These are phyloP conservation scores for Plasmodium blacklocki DNA, from an alignment of 169 alveolate genomes.

Conservation along the genomic window DNA sequence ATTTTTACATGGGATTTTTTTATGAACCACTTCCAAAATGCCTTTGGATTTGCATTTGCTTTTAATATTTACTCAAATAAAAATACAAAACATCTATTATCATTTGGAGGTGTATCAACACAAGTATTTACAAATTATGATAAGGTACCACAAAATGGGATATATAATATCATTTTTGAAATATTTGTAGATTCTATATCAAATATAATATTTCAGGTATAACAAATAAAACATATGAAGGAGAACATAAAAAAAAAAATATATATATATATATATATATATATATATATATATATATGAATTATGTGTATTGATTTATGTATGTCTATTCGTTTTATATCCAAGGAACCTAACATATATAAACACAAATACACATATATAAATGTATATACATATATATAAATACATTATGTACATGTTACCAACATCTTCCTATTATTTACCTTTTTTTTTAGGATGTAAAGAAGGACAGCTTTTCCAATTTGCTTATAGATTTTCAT, in stretches of 20 bases:
- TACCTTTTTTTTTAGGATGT: slow-evolving; percentile 23
- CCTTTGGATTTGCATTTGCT: slow-evolving; percentile 31
- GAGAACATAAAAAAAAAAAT: no score
- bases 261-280: background rate
- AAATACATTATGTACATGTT: background rate
- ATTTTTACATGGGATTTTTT: slow-evolving; percentile 52
- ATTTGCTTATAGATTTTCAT: slow-evolving; percentile 40
- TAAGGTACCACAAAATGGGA: background rate
- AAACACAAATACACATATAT: background rate
- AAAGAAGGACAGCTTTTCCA: background rate
- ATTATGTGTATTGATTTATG: no score
- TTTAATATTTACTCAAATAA: slow-evolving; percentile 20
- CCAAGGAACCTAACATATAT: background rate
- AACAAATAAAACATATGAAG: background rate
- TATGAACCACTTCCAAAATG: slow-evolving; percentile 24
- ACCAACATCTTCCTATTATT: background rate
- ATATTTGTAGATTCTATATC: slow-evolving; percentile 55
- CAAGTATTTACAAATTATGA: slow-evolving; percentile 6
- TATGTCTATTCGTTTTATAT: no score
- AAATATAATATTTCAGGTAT: slow-evolving; percentile 36
- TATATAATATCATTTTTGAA: slow-evolving; percentile 36
- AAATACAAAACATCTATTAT: slow-evolving; percentile 3
- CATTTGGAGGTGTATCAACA: slow-evolving; percentile 58
- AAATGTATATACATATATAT: background rate
- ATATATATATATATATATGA: background rate